These are phyloP conservation scores for Naganishia sp. DNA, from an alignment of 1,284 basidiomycete genomes.

Conservation along the genomic window DNA sequence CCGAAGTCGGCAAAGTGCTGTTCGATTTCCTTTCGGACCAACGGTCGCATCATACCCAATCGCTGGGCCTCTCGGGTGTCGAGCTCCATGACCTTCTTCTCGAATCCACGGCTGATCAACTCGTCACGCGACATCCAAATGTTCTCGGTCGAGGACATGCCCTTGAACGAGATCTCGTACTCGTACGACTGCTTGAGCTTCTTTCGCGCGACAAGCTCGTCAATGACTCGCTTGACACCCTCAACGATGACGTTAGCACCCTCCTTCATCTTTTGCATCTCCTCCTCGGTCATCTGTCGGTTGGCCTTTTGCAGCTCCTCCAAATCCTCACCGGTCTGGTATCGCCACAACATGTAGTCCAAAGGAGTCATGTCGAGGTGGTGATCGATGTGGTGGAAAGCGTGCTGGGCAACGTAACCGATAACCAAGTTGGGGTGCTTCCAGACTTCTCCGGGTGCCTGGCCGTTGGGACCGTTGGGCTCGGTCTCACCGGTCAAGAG, in stretches of 20 bases:
- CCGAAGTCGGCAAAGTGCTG: conserved; percentile 92
- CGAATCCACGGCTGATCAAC: conserved; percentile 94
- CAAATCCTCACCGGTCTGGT: conserved; percentile 97
- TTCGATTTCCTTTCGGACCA: conserved; percentile 97
- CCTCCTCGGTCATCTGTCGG: conserved; percentile 83
- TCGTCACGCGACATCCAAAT: conserved; percentile 95
- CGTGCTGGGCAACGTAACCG: conserved; percentile 97
- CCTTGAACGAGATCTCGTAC: conserved; percentile 95
- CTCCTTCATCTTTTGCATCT: conserved; percentile 95
- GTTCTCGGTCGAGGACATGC: conserved; percentile 88
- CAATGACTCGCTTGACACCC: conserved; percentile 91
- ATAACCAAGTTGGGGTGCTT: conserved; percentile 99
- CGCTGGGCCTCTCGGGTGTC: conserved; percentile 97
- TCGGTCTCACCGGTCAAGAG: conserved; percentile 97
- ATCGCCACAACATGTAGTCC: conserved; percentile 99
- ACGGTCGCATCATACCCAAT: conserved; percentile 89
- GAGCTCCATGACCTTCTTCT: conserved; percentile 97
- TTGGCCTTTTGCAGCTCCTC: conserved; percentile 92
- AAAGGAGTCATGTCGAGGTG: conserved; percentile 98
- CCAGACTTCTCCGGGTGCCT: conserved; percentile 78
- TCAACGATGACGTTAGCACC: conserved; percentile 82
- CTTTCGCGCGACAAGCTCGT: conserved; percentile 88
- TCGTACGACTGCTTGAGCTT: conserved; percentile 99
- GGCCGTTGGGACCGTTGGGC: conserved; percentile 72
- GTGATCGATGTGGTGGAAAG: conserved; percentile 97